Percentiles rank a stretch among this genome's conserved stretches.
These are phyloP conservation scores for Croton setiger DNA, from an alignment of 441 rosid species.

Conservation along the genomic window DNA sequence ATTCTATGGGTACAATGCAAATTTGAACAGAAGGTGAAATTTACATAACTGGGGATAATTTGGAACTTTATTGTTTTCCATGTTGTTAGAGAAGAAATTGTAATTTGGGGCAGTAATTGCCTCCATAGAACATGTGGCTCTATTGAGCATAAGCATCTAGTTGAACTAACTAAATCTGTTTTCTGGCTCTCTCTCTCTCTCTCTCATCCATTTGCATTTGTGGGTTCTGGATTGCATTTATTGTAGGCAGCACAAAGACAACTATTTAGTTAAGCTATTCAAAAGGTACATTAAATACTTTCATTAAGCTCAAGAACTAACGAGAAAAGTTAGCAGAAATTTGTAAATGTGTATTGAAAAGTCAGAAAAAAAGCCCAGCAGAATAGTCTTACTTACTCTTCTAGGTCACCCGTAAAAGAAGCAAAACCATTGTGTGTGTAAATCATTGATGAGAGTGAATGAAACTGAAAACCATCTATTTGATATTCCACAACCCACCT, in stretches of 20 bases:
- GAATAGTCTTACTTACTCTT: conserved; percentile 84
- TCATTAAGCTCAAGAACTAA: not conserved
- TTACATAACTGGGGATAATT: not conserved
- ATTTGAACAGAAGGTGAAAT: not conserved
- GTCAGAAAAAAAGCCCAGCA: conserved; percentile 16
- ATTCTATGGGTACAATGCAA: not conserved
- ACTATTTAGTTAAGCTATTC: not conserved
- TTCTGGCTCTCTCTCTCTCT: not conserved
- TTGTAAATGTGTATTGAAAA: not conserved
- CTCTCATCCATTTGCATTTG: not conserved
- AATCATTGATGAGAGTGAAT: conserved; percentile 91
- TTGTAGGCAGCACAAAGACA: not conserved
- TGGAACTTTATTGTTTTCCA: not conserved
- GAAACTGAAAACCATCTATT: conserved; percentile 93
- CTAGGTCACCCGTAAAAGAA: conserved; percentile 68
- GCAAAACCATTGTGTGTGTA: conserved; percentile 97
- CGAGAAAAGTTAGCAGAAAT: not conserved
- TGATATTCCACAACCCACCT: conserved; percentile 97
- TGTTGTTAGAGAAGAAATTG: not conserved
- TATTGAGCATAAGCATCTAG: not conserved
- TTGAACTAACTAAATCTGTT: not conserved
- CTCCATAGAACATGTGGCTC: not conserved
- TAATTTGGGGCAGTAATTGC: not conserved
- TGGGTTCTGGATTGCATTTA: not conserved
- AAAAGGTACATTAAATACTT: not conserved